phyloP scores from a whole-genome alignment of 306 rosid species.

The Glycine latifolia region DNA sequence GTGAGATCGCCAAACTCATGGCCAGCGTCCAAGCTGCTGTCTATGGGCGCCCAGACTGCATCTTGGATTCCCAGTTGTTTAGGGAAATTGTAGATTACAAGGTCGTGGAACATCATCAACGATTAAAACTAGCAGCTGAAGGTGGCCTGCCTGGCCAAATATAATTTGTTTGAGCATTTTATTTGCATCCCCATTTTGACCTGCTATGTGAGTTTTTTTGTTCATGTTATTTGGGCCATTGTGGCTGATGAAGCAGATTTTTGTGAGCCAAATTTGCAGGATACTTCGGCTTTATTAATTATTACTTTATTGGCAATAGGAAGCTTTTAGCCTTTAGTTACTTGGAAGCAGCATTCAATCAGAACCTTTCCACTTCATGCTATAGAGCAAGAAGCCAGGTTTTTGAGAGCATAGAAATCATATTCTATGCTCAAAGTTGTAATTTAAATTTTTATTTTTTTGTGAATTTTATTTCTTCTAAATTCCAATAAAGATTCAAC shows the following conservation, averaged over 20 bases:
- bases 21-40: constrained; percentile 99
- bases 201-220: neutral
- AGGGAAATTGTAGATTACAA: constrained; percentile 88
- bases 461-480: neutral
- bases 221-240: constrained; percentile 12
- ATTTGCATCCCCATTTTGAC: constrained; percentile 4
- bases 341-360: constrained; percentile 29
- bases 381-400: constrained; percentile 27
- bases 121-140: constrained; percentile 84
- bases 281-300: neutral
- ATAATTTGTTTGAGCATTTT: constrained; percentile 16
- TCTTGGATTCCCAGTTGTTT: constrained; percentile 80
- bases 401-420: constrained; percentile 24
- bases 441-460: constrained; percentile 17
- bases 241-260: constrained; percentile 31
- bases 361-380: constrained; percentile 28
- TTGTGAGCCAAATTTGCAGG: constrained; percentile 22
- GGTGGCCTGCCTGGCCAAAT: constrained; percentile 61
- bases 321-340: constrained; percentile 23
- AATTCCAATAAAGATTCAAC: constrained; percentile 5
- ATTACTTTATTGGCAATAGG: neutral
- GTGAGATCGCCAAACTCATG: constrained; percentile 95
- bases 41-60: constrained; percentile 85
- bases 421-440: constrained; percentile 18
- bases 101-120: constrained; percentile 89